Conservation (phyloP, 495 filamentous ascomycete genomes). For the Hapsidospora chrysogenum region DNA sequence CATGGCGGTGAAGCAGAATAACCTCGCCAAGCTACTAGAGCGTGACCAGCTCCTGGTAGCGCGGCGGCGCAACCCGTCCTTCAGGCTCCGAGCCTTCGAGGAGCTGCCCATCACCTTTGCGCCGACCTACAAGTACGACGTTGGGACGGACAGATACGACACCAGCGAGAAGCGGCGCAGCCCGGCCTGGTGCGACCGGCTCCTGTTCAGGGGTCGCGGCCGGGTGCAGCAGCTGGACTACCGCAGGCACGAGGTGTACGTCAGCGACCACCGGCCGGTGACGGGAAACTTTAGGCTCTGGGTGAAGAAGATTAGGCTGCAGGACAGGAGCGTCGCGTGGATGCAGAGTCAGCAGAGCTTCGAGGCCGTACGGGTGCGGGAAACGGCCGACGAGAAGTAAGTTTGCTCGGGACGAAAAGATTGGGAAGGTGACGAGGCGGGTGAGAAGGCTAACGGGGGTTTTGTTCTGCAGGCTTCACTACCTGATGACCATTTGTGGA, state of each 20-base stretch:
- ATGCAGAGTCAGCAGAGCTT: constrained; percentile 55
- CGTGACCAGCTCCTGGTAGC: constrained; percentile 86
- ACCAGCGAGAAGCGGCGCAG: constrained; percentile 84
- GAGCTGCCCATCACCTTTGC: constrained; percentile 80
- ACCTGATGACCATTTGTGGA: constrained; percentile 26
- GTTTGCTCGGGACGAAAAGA: constrained; percentile 5
- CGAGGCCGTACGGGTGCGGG: constrained; percentile 50
- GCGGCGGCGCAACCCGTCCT: constrained; percentile 70
- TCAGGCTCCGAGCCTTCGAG: constrained; percentile 70
- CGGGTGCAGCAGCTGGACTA: constrained; percentile 80
- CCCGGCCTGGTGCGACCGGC: constrained; percentile 94
- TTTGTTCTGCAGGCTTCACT: constrained; percentile 23
- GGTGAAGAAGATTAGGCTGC: constrained; percentile 59
- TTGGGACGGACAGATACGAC: constrained; percentile 87
- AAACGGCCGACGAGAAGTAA: constrained; percentile 37
- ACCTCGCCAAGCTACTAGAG: constrained; percentile 80
- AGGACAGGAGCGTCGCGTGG: constrained; percentile 47
- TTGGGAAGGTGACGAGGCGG: not conserved
- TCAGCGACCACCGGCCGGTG: constrained; percentile 88
- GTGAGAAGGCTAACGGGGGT: not conserved
- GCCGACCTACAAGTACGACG: constrained; percentile 97
- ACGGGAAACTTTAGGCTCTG: constrained; percentile 66
- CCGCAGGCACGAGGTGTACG: constrained; percentile 68
- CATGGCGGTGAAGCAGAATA: constrained; percentile 57
- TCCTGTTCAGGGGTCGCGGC: constrained; percentile 72